Evolutionary conservation across 2,329 filamentous ascomycete genomes (phyloP).

Genomic region (Talaromyces atroroseus): DNA sequence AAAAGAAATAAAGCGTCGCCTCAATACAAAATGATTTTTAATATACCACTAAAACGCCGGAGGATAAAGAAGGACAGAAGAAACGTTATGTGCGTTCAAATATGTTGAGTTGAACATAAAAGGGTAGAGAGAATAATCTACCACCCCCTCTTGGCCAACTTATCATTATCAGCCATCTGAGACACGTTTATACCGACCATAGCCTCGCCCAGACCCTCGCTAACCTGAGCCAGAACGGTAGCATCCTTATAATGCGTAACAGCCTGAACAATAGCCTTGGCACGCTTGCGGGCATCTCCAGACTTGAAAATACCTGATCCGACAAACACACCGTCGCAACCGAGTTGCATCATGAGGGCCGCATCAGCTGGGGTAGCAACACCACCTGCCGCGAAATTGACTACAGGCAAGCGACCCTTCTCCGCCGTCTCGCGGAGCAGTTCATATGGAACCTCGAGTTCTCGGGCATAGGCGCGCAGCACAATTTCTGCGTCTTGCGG

Average conservation of each 20-base stretch:
- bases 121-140: conserved; percentile 41
- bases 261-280: conserved; percentile 89
- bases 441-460: conserved; percentile 70
- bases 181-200: conserved; percentile 94
- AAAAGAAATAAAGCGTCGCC: background rate
- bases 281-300: conserved; percentile 81
- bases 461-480: conserved; percentile 71
- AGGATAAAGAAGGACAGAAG: background rate
- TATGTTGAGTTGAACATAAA: too few relatives aligned
- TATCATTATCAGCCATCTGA: conserved; percentile 70
- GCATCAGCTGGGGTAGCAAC: conserved; percentile 98
- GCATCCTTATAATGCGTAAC: conserved; percentile 86
- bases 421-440: conserved; percentile 82
- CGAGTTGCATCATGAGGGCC: conserved; percentile 97
- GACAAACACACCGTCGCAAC: conserved; percentile 96
- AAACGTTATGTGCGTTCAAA: background rate
- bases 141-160: conserved; percentile 81
- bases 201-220: conserved; percentile 85
- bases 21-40: background rate
- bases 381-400: conserved; percentile 97
- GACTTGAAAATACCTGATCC: conserved; percentile 97
- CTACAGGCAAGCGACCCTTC: conserved; percentile 82
- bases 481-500: conserved; percentile 57
- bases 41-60: conserved; percentile 1
- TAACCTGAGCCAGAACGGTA: conserved; percentile 79